Percentiles rank a stretch among this genome's conserved stretches.
Conservation (phyloP, 2,329 filamentous ascomycete species). For the Penicillium nordicum region DNA sequence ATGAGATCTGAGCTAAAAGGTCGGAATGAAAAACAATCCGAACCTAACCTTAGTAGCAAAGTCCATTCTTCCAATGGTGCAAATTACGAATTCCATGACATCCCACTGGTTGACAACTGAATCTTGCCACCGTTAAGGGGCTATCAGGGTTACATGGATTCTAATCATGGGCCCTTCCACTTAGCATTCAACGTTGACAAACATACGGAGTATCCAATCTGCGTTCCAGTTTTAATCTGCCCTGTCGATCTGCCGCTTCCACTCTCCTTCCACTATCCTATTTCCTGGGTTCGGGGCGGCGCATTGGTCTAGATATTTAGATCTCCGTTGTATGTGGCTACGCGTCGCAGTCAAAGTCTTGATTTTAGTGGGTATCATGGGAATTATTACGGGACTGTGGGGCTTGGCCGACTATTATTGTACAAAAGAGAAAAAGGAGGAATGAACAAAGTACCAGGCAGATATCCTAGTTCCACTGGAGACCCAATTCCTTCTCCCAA, state of each 20-base stretch:
- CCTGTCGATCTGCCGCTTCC: constrained; percentile 7
- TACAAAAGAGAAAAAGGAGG: neutral
- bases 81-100: neutral
- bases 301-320: neutral
- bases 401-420: neutral
- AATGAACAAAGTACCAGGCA: neutral
- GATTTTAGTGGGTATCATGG: neutral
- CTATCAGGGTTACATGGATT: constrained; percentile 1
- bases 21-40: constrained; percentile 1
- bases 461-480: neutral
- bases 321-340: neutral
- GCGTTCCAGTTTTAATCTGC: neutral
- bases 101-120: neutral
- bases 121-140: constrained; percentile 7
- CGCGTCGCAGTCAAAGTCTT: neutral
- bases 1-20: neutral
- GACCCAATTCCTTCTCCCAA: neutral
- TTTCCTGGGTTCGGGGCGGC: constrained; percentile 10
- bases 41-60: neutral
- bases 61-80: neutral
- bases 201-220: neutral
- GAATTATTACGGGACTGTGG: neutral
- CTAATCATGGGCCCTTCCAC: neutral
- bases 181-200: neutral
- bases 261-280: constrained; percentile 9